These are phyloP conservation scores for Diutina neorugosa DNA, from an alignment of 1,139 yeast genomes.

Conservation along the genomic window DNA sequence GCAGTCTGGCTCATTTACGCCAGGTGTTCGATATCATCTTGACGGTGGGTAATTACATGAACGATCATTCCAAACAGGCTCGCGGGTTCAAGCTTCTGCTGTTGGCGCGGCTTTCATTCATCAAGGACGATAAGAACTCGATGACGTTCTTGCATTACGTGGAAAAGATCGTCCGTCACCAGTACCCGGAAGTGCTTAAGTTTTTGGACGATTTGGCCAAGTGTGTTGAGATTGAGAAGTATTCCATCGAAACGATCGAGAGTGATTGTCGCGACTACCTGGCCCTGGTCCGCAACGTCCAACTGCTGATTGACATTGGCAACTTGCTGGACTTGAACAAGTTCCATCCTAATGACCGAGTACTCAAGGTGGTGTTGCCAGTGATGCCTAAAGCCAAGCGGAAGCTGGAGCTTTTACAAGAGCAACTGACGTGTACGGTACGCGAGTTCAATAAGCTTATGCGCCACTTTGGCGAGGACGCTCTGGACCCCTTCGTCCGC, in stretches of 20 bases:
- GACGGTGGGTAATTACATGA: constrained; percentile 79
- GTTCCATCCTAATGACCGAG: constrained; percentile 64
- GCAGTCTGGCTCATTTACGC: constrained; percentile 45
- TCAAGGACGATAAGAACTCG: constrained; percentile 68
- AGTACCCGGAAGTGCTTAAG: constrained; percentile 51
- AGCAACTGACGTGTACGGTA: constrained; percentile 51
- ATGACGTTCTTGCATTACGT: constrained; percentile 74
- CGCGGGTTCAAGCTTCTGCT: constrained; percentile 69
- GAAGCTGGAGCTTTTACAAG: constrained; percentile 50
- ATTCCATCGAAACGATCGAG: constrained; percentile 55
- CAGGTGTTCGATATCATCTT: constrained; percentile 64
- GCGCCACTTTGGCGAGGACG: constrained; percentile 72
- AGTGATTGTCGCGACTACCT: constrained; percentile 49
- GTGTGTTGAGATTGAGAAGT: constrained; percentile 47
- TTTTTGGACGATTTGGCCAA: constrained; percentile 52
- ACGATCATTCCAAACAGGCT: constrained; percentile 68
- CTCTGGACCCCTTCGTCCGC: constrained; percentile 53
- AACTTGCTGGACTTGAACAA: constrained; percentile 63
- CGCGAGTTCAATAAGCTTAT: constrained; percentile 59
- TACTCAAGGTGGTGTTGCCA: constrained; percentile 51
- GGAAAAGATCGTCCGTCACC: constrained; percentile 55
- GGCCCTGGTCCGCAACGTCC: constrained; percentile 52
- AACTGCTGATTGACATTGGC: constrained; percentile 61
- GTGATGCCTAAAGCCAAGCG: constrained; percentile 56
- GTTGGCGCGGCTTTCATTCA: constrained; percentile 60